A percentile compares a stretch with the other conserved stretches of the same genome.
Conservation (phyloP, 1,139 yeast species). For the Blastobotrys ciferrii region DNA sequence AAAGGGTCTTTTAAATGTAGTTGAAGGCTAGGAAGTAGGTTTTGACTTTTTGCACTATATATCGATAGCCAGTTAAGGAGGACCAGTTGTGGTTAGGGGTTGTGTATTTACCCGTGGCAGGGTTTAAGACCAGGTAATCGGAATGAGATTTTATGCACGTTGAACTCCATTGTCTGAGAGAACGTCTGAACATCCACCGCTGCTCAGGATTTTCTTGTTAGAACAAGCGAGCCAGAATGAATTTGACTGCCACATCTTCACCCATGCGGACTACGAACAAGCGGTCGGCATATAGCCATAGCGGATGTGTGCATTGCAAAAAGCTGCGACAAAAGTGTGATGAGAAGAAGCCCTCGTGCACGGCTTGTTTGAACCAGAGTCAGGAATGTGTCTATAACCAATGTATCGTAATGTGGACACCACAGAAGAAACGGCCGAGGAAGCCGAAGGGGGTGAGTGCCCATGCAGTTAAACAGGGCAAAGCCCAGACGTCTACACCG, state of each 20-base stretch:
- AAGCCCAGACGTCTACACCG: background rate
- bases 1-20: no score
- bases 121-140: background rate
- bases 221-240: background rate
- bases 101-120: background rate
- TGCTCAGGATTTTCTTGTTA: background rate
- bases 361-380: constrained; percentile 38
- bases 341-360: constrained; percentile 45
- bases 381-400: constrained; percentile 35
- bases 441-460: background rate
- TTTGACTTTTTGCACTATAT: no score
- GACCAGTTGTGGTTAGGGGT: no score
- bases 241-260: background rate
- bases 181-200: background rate
- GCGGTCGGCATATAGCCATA: constrained; percentile 17
- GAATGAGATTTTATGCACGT: background rate
- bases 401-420: constrained; percentile 13
- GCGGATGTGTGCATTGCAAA: constrained; percentile 41
- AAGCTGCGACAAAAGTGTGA: constrained; percentile 45
- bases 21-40: no score
- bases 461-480: background rate
- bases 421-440: constrained; percentile 11
- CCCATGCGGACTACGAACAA: background rate
- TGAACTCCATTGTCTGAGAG: background rate
- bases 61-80: no score